Base-by-base conservation (phyloP, 768 basidiomycete species). In the Tephrocybe rancida region DNA sequence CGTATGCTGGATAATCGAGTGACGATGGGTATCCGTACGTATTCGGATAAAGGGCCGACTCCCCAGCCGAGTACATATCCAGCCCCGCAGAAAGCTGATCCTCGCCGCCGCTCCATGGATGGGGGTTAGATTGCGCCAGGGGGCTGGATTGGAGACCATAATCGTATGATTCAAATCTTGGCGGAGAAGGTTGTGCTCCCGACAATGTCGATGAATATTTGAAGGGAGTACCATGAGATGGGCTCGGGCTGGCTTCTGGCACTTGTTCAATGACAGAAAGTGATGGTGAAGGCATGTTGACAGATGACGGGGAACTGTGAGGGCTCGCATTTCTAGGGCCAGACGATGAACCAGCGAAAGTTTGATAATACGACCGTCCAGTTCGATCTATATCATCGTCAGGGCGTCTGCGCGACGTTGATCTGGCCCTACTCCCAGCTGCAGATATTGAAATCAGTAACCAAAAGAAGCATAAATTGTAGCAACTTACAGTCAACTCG, bases 301-400 rank as follows among this genome's bases (percentile, higher is more conserved):
- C 81, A 11, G 89, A 92, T 2, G 83, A 82, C 1, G 89, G 89
- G 13, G 89, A 92, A 64, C 89, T 87, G 60, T 89, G 88, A 7
- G 84, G 77, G 64, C 87, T 90, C 9, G 79, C 71, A 16, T 61
- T 61, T 21, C 76, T 66, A 22, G 70, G 70, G 14, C 72, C 64
- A 22, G 76, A 71, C 5, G 74, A 74, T 9, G 85, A 83, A 52
- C 81, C 82, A 3, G 82, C 75, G 60, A 85, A 85, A 26, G 78
- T 76, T 34, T 81, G 82, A 56, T 82, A 81, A 59, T 76, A 84
- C 1, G 76, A 66, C 11, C 71, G 61, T 5, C 72, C 57, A 22
- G 66, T 56, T 30, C 78, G 77, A 43, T 85, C 79, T 4, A 77
- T 65, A 32, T 76, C 76, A 55, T 90, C 89, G 59, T 89, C 87